Evolutionary conservation across 148 eudicot genomes (phyloP).

Genomic region (Simmondsia chinensis): DNA sequence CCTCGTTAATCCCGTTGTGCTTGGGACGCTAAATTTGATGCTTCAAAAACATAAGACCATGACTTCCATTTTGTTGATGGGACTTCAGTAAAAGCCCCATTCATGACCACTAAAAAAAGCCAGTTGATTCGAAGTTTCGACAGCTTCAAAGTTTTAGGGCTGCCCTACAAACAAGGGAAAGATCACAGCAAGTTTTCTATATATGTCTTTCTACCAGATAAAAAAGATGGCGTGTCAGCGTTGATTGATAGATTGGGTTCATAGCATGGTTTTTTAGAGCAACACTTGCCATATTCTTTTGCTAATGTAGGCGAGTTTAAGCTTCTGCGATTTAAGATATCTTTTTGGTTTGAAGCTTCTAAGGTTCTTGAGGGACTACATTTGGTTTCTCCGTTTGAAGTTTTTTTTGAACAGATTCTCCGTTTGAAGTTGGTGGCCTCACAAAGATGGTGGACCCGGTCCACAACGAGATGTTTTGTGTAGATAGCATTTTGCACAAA

Average conservation of each 20-base stretch:
- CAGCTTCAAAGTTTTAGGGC: slow-evolving; percentile 61
- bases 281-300: slow-evolving; percentile 33
- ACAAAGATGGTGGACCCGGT: slow-evolving; percentile 67
- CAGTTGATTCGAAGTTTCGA: slow-evolving; percentile 35
- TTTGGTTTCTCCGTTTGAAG: slow-evolving; percentile 44
- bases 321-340: slow-evolving; percentile 65
- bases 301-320: slow-evolving; percentile 52
- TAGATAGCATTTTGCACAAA: slow-evolving; percentile 68
- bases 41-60: slow-evolving; percentile 44
- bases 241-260: slow-evolving; percentile 45
- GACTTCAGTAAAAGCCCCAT: slow-evolving; percentile 55
- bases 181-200: slow-evolving; percentile 69
- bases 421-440: slow-evolving; percentile 51
- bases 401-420: no score
- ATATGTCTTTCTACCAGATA: slow-evolving; percentile 72
- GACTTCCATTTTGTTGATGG: slow-evolving; percentile 66
- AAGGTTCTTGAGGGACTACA: slow-evolving; percentile 50
- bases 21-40: slow-evolving; percentile 64
- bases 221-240: slow-evolving; percentile 53
- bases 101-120: slow-evolving; percentile 76
- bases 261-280: slow-evolving; percentile 41
- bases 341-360: slow-evolving; percentile 78
- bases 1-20: slow-evolving; percentile 75
- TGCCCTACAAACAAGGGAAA: slow-evolving; percentile 66
- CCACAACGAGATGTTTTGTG: slow-evolving; percentile 30